Evolutionary conservation across 208 protist species (phyloP), one percentile per base, ranked within the genome.

Genomic region (Trypanosoma mega): DNA sequence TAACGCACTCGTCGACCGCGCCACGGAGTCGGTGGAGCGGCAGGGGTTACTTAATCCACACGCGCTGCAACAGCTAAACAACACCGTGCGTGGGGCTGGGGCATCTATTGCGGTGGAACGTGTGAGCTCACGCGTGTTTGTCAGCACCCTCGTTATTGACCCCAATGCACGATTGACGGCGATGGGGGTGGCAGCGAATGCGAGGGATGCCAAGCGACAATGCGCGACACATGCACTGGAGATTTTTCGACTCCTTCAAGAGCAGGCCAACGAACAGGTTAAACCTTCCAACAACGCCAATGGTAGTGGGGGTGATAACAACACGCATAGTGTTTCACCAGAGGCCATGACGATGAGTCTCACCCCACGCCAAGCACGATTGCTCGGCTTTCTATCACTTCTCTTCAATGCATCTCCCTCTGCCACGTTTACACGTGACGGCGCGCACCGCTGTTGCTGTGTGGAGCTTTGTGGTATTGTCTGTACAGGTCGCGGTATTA

Each of bases 151-250:
- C 3, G 16, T 65, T 2, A 63, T 90, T 9, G 82, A 93, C 48
- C 33, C 57, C 16, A 14, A 37, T 26, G 60, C 52, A 2, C 50
- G 67, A 12, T 46, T 89, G 8, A 58, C 53, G 8, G 87, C 87
- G 2, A 83, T 61, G 0, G 87, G 83, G 3, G 78, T 89, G 29
- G 76, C 56, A 3, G 45, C 43, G 5, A 81, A 30, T 24, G 37
- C 41, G 33, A 89, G 86, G 26, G 57, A 64, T 34, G 83, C 87
- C 5, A 76, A 80, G 58, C 72, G 68, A n/a, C 70, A 70, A 43
- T 88, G 76, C 26, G 87, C 87, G 5, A 74, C 65, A 36, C 82
- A 93, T 62, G 86, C 86, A 26, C 44, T 93, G 24, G 50, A 72
- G 39, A 74, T 78, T 18, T 12, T 78, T 27, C 55, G 50, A 23